A percentile compares a stretch with the other conserved stretches of the same genome.
Conservation (phyloP, 345 rosid genomes). For the Rhizophora mangle region DNA sequence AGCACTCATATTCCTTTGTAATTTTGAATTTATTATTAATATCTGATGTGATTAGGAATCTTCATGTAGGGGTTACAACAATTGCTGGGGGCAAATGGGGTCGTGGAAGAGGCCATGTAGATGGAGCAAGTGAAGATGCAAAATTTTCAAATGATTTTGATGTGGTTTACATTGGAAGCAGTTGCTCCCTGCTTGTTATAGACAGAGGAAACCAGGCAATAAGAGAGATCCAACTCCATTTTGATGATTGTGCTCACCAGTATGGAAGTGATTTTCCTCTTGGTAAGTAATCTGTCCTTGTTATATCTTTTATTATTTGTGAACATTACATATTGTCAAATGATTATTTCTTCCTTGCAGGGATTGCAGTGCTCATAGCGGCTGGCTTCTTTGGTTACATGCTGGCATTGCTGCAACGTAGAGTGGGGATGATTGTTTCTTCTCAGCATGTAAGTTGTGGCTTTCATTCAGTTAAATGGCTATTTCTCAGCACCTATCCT, state of each 20-base stretch:
- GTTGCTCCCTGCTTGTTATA: constrained; percentile 86
- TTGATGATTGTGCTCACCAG: constrained; percentile 96
- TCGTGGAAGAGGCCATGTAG: constrained; percentile 81
- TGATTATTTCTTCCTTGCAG: constrained; percentile 41
- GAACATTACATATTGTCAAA: background rate
- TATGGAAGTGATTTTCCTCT: constrained; percentile 89
- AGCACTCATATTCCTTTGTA: background rate
- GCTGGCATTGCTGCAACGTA: constrained; percentile 83
- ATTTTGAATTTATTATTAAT: background rate
- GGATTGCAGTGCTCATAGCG: constrained; percentile 75
- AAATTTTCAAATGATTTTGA: constrained; percentile 93
- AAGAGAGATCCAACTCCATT: constrained; percentile 94
- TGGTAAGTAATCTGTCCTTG: constrained; percentile 40
- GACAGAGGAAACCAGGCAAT: constrained; percentile 94
- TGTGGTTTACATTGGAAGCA: constrained; percentile 91
- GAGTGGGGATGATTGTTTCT: constrained; percentile 64
- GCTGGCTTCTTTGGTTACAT: constrained; percentile 93
- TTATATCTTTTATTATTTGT: background rate
- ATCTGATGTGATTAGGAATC: constrained; percentile 17
- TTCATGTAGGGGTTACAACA: constrained; percentile 71
- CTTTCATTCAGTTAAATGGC: background rate
- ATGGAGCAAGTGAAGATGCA: constrained; percentile 98
- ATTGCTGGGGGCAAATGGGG: constrained; percentile 86
- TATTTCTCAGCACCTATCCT: constrained; percentile 4
- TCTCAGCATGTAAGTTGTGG: constrained; percentile 53